Conservation (phyloP, 2,329 filamentous ascomycete genomes). For the Diaporthe australafricana region DNA sequence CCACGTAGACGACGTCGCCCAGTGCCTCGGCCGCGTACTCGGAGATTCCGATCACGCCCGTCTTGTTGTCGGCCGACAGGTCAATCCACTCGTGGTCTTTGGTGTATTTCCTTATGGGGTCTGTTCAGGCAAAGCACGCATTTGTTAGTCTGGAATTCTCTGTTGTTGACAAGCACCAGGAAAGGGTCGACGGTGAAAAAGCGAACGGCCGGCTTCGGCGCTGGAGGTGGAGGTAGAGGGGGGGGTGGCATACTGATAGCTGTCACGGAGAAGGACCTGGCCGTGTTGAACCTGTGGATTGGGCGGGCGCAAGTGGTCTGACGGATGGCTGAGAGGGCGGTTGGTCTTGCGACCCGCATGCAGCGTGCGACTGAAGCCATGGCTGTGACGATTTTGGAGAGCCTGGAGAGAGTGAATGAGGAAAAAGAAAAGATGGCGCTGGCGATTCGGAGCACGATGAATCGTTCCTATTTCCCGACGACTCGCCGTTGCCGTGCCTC, state of each 20-base stretch:
- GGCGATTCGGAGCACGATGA: conserved; percentile 28
- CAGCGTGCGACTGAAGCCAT: conserved; percentile 73
- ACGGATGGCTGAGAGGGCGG: conserved; percentile 52
- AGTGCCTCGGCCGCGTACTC: conserved; percentile 91
- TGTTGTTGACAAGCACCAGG: neutral
- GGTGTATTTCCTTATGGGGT: conserved; percentile 85
- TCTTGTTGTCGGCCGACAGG: conserved; percentile 83
- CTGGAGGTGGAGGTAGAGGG: neutral
- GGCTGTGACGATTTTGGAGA: conserved; percentile 41
- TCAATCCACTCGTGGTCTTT: conserved; percentile 99
- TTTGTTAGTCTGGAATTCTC: neutral
- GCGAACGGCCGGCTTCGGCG: conserved; percentile 47
- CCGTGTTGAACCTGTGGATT: conserved; percentile 50
- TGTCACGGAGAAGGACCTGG: conserved; percentile 60
- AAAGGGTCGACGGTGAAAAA: neutral
- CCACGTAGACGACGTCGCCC: conserved; percentile 96
- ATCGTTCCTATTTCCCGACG: conserved; percentile 26
- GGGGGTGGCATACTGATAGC: conserved; percentile 52
- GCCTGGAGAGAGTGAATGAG: neutral
- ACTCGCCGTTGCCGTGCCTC: conserved; percentile 23
- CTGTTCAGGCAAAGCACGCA: conserved; percentile 51
- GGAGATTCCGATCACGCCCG: conserved; percentile 86
- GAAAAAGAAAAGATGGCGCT: conserved; percentile 5
- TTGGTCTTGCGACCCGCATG: conserved; percentile 62
- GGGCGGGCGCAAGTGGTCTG: conserved; percentile 47